Percentiles rank a stretch among this genome's conserved stretches.
Conservation (phyloP, 768 basidiomycete species). For the Termitomyces sp. region DNA sequence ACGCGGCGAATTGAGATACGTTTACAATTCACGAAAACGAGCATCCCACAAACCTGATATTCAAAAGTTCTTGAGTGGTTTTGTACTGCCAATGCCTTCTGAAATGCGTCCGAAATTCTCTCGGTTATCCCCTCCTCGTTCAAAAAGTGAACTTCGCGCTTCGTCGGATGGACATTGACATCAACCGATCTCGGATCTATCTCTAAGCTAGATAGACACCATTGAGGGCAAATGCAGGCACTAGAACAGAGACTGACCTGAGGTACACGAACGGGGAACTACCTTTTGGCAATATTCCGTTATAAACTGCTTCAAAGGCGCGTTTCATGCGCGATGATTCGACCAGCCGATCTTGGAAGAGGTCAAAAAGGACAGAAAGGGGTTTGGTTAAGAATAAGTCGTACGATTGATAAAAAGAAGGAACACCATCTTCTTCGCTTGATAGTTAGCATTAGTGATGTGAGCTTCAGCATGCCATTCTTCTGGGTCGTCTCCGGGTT, state of each 20-base stretch:
- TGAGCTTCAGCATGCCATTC: constrained; percentile 72
- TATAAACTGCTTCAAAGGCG: constrained; percentile 84
- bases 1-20: not conserved
- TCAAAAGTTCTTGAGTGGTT: constrained; percentile 67
- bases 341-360: constrained; percentile 74
- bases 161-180: constrained; percentile 97
- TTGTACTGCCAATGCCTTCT: constrained; percentile 54
- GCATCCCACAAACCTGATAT: constrained; percentile 48
- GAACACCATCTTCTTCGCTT: constrained; percentile 79
- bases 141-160: constrained; percentile 92
- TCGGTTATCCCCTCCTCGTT: constrained; percentile 86
- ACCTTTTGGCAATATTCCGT: constrained; percentile 82
- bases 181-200: constrained; percentile 88
- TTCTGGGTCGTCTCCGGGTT: constrained; percentile 32
- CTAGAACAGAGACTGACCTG: constrained; percentile 45
- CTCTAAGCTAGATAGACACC: constrained; percentile 46
- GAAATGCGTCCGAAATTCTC: constrained; percentile 67
- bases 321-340: constrained; percentile 85
- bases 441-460: constrained; percentile 85
- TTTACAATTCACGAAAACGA: not conserved
- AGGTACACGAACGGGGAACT: constrained; percentile 89
- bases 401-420: constrained; percentile 93
- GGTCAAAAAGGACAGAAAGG: not conserved
- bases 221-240: not conserved
- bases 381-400: constrained; percentile 15